Conservation (phyloP, 2,329 filamentous ascomycete genomes). For the Penicillium sp. region DNA sequence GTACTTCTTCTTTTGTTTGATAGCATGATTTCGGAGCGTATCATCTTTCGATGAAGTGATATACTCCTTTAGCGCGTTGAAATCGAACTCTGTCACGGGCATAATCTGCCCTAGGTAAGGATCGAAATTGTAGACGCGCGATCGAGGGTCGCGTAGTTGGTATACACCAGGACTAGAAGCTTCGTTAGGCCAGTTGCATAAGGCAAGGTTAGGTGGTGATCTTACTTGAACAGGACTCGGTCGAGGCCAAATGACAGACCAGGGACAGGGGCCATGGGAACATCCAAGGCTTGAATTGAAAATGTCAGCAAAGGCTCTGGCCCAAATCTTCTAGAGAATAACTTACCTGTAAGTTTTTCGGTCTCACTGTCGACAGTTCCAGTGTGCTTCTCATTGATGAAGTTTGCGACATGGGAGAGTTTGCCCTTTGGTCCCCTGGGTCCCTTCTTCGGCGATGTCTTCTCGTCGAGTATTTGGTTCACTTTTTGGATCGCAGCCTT, state of each 20-base stretch:
- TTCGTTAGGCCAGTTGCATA: constrained; percentile 5
- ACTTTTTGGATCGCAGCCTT: not conserved
- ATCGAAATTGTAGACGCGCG: constrained; percentile 93
- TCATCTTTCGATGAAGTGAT: constrained; percentile 87
- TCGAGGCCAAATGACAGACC: constrained; percentile 73
- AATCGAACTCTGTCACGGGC: constrained; percentile 91
- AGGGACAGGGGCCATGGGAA: constrained; percentile 59
- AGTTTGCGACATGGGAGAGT: constrained; percentile 15
- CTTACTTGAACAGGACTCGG: constrained; percentile 85
- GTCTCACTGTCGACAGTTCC: constrained; percentile 16
- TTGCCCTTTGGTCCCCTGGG: constrained; percentile 7
- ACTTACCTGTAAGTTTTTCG: constrained; percentile 24
- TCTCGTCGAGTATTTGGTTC: constrained; percentile 2
- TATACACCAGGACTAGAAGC: constrained; percentile 72
- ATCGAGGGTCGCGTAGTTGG: constrained; percentile 82
- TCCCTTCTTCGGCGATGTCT: not conserved
- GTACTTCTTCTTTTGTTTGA: constrained; percentile 71
- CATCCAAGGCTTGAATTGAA: constrained; percentile 35
- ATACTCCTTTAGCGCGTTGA: constrained; percentile 79
- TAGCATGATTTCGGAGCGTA: constrained; percentile 68
- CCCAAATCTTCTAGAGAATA: not conserved
- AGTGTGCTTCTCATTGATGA: constrained; percentile 11
- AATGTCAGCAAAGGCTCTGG: constrained; percentile 8
- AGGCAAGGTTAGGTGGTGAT: not conserved
- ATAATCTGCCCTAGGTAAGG: constrained; percentile 92